Evolutionary conservation across 164 flowering plant species (phyloP).

Genomic region (Vitis amurensis): DNA sequence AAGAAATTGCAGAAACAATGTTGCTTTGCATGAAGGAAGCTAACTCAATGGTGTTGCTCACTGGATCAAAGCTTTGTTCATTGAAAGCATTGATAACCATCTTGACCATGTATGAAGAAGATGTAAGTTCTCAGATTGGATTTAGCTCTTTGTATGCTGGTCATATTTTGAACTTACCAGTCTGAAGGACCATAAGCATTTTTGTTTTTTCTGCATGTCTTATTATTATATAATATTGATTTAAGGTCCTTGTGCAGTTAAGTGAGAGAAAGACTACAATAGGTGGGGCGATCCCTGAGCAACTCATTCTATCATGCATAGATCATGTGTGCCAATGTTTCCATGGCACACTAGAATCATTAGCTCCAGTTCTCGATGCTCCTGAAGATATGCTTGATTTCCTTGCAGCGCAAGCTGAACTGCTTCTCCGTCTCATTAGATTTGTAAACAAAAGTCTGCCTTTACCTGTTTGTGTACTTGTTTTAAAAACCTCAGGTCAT

Average conservation of each 20-base stretch:
- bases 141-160: neutral
- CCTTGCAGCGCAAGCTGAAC: constrained; percentile 63
- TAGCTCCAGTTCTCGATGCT: constrained; percentile 41
- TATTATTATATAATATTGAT: constrained; percentile 3
- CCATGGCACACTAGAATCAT: constrained; percentile 36
- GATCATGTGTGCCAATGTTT: constrained; percentile 49
- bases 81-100: constrained; percentile 54
- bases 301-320: constrained; percentile 49
- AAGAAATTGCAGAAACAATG: constrained; percentile 58
- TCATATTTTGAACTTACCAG: neutral
- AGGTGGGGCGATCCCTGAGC: constrained; percentile 37
- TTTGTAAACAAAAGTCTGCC: constrained; percentile 27
- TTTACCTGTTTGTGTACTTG: constrained; percentile 27
- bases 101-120: constrained; percentile 38
- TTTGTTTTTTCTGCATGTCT: neutral
- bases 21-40: constrained; percentile 51
- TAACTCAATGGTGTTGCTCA: constrained; percentile 51
- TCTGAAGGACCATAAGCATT: constrained; percentile 1
- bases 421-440: constrained; percentile 62
- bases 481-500: constrained; percentile 53
- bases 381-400: constrained; percentile 45
- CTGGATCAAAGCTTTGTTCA: constrained; percentile 61
- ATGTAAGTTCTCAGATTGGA: constrained; percentile 43
- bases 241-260: constrained; percentile 38
- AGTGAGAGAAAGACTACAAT: constrained; percentile 22